These are phyloP conservation scores for Arctium lappa DNA, from an alignment of 129 eudicot genomes.

Conservation along the genomic window DNA sequence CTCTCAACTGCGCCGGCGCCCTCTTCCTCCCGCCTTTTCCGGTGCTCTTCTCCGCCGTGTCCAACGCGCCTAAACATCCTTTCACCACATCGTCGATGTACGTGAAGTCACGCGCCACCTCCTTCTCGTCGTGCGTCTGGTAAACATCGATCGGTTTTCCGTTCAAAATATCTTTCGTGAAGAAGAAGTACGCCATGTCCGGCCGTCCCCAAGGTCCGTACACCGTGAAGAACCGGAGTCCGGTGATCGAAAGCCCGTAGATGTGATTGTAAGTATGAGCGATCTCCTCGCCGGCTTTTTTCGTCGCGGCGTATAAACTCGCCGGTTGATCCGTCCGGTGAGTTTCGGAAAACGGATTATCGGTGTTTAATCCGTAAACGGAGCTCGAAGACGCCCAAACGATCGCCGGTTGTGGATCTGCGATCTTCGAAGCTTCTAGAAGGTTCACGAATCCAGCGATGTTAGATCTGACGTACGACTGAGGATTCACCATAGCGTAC, in stretches of 20 bases:
- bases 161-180: slow-evolving; percentile 62
- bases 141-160: slow-evolving; percentile 48
- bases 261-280: slow-evolving; percentile 74
- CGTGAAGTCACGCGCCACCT: slow-evolving; percentile 90
- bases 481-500: slow-evolving; percentile 75
- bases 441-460: slow-evolving; percentile 69
- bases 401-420: slow-evolving; percentile 73
- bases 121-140: slow-evolving; percentile 48
- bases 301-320: slow-evolving; percentile 73
- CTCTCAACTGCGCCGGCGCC: slow-evolving; percentile 54
- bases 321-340: slow-evolving; percentile 75
- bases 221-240: slow-evolving; percentile 63
- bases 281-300: slow-evolving; percentile 75
- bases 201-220: slow-evolving; percentile 90
- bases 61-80: slow-evolving; percentile 74
- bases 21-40: slow-evolving; percentile 70
- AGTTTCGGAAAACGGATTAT: slow-evolving; percentile 59
- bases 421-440: slow-evolving; percentile 49
- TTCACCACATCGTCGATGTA: slow-evolving; percentile 69
- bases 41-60: slow-evolving; percentile 81
- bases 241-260: slow-evolving; percentile 67
- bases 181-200: slow-evolving; percentile 81
- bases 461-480: slow-evolving; percentile 53
- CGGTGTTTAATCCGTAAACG: slow-evolving; percentile 60
- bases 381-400: slow-evolving; percentile 82